Conservation (phyloP, 2,329 filamentous ascomycete genomes). For the Nothopassalora personata region DNA sequence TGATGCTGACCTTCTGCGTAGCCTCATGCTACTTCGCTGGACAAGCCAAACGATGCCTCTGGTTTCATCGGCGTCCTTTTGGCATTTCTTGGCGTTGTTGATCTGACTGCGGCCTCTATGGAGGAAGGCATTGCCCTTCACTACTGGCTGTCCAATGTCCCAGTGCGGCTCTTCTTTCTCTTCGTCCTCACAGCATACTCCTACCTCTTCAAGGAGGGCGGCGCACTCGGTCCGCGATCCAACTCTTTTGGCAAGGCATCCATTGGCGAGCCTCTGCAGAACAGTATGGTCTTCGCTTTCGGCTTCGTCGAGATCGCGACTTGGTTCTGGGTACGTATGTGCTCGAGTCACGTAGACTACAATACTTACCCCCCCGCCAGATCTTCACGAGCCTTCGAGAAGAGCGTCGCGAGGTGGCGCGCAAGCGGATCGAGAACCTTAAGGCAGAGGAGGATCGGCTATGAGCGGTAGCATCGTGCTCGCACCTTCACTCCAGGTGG, state of each 20-base stretch:
- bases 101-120: constrained; percentile 44
- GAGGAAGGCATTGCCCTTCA: constrained; percentile 39
- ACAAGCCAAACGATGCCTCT: constrained; percentile 62
- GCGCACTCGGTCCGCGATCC: constrained; percentile 38
- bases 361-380: constrained; percentile 18
- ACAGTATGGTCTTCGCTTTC: constrained; percentile 78
- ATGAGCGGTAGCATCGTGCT: neutral
- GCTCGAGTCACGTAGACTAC: neutral
- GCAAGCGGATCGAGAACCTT: constrained; percentile 32
- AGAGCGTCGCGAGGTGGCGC: constrained; percentile 45
- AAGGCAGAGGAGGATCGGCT: constrained; percentile 33
- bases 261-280: constrained; percentile 64
- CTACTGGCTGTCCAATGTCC: constrained; percentile 51
- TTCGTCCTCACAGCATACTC: constrained; percentile 59
- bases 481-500: neutral
- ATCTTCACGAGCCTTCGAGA: constrained; percentile 64
- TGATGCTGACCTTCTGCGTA: constrained; percentile 28
- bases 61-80: constrained; percentile 64
- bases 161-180: constrained; percentile 60
- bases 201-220: constrained; percentile 55
- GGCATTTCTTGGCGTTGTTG: constrained; percentile 50
- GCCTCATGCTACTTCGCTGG: constrained; percentile 64
- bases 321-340: constrained; percentile 71
- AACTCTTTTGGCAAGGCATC: constrained; percentile 20
- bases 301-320: constrained; percentile 75